Evolutionary conservation across 805 yeast species (phyloP).

Genomic region (Teunomyces panamensis): DNA sequence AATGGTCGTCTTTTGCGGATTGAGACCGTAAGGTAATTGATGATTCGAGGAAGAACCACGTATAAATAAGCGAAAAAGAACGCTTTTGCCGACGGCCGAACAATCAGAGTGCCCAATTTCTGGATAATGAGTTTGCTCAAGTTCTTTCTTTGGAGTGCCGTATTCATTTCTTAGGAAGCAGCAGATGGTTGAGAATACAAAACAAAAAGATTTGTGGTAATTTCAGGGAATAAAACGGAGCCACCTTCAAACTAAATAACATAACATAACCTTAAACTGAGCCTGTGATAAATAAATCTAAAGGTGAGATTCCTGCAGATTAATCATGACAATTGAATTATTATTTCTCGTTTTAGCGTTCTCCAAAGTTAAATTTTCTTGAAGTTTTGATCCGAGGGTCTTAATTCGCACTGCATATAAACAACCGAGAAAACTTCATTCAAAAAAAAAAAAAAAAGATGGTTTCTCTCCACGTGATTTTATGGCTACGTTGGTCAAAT

Average conservation of each 20-base stretch:
- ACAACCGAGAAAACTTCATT: too few relatives aligned
- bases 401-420: background rate
- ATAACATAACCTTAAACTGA: too few relatives aligned
- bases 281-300: too few relatives aligned
- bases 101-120: background rate
- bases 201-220: too few relatives aligned
- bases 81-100: slow-evolving; percentile 23
- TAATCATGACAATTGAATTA: too few relatives aligned
- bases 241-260: too few relatives aligned
- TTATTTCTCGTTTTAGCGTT: too few relatives aligned
- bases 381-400: background rate
- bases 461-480: background rate
- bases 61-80: slow-evolving; percentile 33
- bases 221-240: too few relatives aligned
- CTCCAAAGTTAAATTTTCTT: too few relatives aligned
- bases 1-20: slow-evolving; percentile 14
- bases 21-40: slow-evolving; percentile 13
- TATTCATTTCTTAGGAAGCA: background rate
- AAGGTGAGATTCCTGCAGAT: too few relatives aligned
- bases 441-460: background rate
- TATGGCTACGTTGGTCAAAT: background rate
- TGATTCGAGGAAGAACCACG: slow-evolving; percentile 29
- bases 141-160: background rate
- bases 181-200: background rate
- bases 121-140: background rate